These are phyloP conservation scores for Otatea glauca DNA, from an alignment of 176 grass and related monocot genomes.

Conservation along the genomic window DNA sequence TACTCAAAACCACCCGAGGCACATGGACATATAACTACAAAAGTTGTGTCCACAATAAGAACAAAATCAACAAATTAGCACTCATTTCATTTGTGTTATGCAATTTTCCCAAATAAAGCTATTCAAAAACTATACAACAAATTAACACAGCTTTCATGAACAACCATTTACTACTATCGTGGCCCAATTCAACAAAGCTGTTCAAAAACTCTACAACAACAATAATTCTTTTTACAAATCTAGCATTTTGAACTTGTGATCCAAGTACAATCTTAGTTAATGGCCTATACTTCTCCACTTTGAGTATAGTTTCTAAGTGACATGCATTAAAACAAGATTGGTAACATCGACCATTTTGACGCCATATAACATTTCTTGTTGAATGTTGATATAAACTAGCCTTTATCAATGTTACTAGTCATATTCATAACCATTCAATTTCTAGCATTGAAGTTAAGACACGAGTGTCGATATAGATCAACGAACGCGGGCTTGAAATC, in stretches of 20 bases:
- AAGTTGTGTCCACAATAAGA: no score
- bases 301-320: background rate
- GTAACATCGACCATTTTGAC: background rate
- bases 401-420: background rate
- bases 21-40: no score
- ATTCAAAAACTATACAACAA: no score
- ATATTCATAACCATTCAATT: background rate
- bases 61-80: no score
- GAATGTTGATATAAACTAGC: conserved; percentile 9
- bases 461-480: background rate
- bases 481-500: conserved; percentile 30
- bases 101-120: no score
- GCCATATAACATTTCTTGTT: background rate
- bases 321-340: background rate
- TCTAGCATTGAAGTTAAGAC: background rate
- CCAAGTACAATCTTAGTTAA: conserved; percentile 18
- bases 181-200: conserved; percentile 3
- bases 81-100: no score
- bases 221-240: conserved; percentile 5
- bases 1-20: background rate
- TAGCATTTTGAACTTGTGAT: conserved; percentile 10
- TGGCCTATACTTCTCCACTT: background rate
- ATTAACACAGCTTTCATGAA: conserved; percentile 10
- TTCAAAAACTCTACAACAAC: background rate
- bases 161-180: conserved; percentile 9